Percentiles rank a stretch among this genome's conserved stretches.
These are phyloP conservation scores for Viola pubescens DNA, from an alignment of 441 rosid species.

Conservation along the genomic window DNA sequence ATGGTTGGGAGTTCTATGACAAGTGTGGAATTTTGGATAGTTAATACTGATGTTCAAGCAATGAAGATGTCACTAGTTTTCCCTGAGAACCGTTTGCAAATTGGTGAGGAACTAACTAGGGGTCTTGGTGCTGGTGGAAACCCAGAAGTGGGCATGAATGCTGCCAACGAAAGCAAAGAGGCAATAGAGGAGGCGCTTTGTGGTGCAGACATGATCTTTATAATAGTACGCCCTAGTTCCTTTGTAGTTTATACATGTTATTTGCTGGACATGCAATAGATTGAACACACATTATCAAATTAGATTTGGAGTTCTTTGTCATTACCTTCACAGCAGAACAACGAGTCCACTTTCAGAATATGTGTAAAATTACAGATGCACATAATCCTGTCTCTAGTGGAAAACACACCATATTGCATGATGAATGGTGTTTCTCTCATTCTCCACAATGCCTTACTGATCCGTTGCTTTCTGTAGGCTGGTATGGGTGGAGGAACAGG, in stretches of 20 bases:
- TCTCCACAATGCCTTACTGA: no score
- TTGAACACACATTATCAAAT: no score
- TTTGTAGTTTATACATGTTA: no score
- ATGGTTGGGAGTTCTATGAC: conserved; percentile 94
- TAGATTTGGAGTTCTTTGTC: no score
- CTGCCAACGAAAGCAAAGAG: conserved; percentile 91
- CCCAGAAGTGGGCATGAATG: conserved; percentile 94
- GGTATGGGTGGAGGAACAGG: conserved; percentile 99
- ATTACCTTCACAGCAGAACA: no score
- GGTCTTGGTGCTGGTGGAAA: conserved; percentile 99
- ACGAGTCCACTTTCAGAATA: no score
- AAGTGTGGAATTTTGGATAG: conserved; percentile 96
- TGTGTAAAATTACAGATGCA: no score
- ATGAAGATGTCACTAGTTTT: conserved; percentile 83
- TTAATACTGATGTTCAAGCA: conserved; percentile 88
- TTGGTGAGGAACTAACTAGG: conserved; percentile 91
- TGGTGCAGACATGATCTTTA: conserved; percentile 96
- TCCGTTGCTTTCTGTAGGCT: conserved; percentile 46
- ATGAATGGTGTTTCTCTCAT: no score
- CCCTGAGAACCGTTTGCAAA: conserved; percentile 73
- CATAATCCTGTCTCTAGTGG: no score
- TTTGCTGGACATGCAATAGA: background rate
- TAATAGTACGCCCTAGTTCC: conserved; percentile 2
- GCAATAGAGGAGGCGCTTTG: conserved; percentile 82
- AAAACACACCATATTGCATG: no score